phyloP scores from a whole-genome alignment of 352 stramenopile genomes.

The Halophytophthora batemanensis region DNA sequence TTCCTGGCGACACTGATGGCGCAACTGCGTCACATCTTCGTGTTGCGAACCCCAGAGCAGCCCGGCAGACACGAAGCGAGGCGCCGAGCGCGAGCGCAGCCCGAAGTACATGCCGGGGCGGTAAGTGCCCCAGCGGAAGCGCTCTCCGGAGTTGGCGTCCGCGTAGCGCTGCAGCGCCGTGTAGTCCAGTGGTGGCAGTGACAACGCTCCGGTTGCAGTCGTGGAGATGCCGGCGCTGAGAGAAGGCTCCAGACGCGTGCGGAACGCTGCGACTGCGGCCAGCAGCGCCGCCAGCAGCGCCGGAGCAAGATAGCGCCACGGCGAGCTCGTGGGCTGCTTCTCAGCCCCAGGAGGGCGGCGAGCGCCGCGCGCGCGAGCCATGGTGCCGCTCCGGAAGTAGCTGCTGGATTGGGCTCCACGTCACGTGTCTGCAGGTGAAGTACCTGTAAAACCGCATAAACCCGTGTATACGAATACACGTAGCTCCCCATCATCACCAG shows the following conservation, averaged over 20 bases:
- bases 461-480: background rate
- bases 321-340: background rate
- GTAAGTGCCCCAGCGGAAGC: conserved; percentile 72
- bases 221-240: background rate
- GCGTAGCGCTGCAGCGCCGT: conserved; percentile 31
- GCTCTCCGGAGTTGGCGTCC: conserved; percentile 25
- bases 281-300: conserved; percentile 2
- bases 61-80: conserved; percentile 61
- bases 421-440: too few relatives aligned
- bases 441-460: background rate
- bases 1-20: conserved; percentile 73
- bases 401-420: too few relatives aligned
- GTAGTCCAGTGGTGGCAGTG: conserved; percentile 23
- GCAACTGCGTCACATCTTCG: conserved; percentile 69
- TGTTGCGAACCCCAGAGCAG: conserved; percentile 72
- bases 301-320: background rate
- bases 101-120: conserved; percentile 79
- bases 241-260: background rate
- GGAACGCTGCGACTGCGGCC: background rate
- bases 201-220: background rate
- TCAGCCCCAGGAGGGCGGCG: background rate
- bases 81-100: conserved; percentile 63
- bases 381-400: too few relatives aligned
- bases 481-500: background rate
- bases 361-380: too few relatives aligned